Percentiles rank a stretch among this genome's conserved stretches.
phyloP scores from a whole-genome alignment of 768 basidiomycete species.

The Mycena alexandri region DNA sequence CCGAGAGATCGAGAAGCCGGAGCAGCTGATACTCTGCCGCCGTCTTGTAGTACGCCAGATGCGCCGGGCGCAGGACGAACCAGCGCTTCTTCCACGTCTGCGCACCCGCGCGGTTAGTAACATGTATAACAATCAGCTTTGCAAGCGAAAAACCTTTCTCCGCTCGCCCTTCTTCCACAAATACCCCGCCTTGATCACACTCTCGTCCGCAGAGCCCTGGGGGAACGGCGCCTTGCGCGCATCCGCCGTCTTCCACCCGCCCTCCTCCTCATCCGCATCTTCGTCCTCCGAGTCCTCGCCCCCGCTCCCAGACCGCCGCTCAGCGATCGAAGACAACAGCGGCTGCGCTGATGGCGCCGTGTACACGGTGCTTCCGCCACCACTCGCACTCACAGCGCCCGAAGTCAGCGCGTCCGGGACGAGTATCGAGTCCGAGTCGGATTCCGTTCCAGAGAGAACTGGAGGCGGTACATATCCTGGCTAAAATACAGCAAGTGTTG shows the following conservation, averaged over 20 bases:
- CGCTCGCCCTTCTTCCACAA: constrained; percentile 98
- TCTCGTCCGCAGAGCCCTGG: constrained; percentile 70
- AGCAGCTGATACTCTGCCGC: constrained; percentile 94
- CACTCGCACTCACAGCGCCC: constrained; percentile 33
- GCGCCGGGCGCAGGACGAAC: constrained; percentile 94
- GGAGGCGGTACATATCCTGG: constrained; percentile 35
- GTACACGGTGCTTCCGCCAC: constrained; percentile 39
- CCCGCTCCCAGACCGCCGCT: constrained; percentile 75
- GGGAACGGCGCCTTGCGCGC: constrained; percentile 49
- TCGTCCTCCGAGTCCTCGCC: constrained; percentile 83
- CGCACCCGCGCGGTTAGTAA: neutral
- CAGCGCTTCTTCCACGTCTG: constrained; percentile 99
- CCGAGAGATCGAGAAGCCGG: constrained; percentile 85
- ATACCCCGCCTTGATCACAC: constrained; percentile 91
- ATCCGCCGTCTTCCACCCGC: constrained; percentile 72
- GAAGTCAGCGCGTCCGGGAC: constrained; percentile 65
- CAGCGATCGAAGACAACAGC: constrained; percentile 83
- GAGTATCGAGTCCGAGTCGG: constrained; percentile 85
- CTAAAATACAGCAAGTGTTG: constrained; percentile 2
- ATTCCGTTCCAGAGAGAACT: constrained; percentile 79
- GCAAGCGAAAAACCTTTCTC: constrained; percentile 76
- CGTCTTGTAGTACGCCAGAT: constrained; percentile 97
- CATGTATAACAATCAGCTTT: constrained; percentile 21
- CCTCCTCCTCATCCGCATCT: constrained; percentile 70
- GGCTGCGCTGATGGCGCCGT: constrained; percentile 56